Base-by-base conservation (phyloP, 164 flowering plant genomes). In the Annona squamosa region DNA sequence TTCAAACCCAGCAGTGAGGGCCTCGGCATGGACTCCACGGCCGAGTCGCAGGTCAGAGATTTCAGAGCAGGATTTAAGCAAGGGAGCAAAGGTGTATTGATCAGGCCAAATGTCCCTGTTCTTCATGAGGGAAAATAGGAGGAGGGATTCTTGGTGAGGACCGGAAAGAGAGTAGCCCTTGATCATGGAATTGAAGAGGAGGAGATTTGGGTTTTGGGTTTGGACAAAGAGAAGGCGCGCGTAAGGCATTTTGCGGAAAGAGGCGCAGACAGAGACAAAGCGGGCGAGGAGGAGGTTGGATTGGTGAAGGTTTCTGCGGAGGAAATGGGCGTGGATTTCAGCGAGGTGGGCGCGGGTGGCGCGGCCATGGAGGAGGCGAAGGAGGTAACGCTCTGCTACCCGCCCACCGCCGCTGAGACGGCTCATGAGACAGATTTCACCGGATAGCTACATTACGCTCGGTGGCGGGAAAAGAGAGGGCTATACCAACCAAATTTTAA, bases 171-270 rank as follows among this genome's bases (percentile, higher is more conserved):
- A 93, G 77, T 81, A 82, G 63, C 80, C 92, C 73, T 88, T 93
- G 82, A 93, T 88, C 84, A 93, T 88, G 77, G 97, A 85, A 74
- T 94, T 91, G 84, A 85, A 89, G 68, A 92, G 87, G 76, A 85
- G 65, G 67, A 93, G 73, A 65, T 85, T 87, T 44, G 98, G 97
- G 77, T 85, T 75, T 0, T 65, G 86, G 56, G 77, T 71, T 43
- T 82, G 89, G 68, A n/a, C 13, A 71, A 90, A 94, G 65, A 92
- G 69, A 66, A 82, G 84, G 26, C 42, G 64, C 16, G 98, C 98
- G 72, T 92, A 87, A 2, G 68, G 73, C 80, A 84, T 78, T 63
- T 72, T 72, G 79, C 78, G 67, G 66, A 82, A 81, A 18, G 87
- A 63, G 65, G 84, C 83, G 69, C 93, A 88, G 67, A 86, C 80